Base-by-base conservation (phyloP, 2,329 filamentous ascomycete species). In the Hypoxylon sp. region DNA sequence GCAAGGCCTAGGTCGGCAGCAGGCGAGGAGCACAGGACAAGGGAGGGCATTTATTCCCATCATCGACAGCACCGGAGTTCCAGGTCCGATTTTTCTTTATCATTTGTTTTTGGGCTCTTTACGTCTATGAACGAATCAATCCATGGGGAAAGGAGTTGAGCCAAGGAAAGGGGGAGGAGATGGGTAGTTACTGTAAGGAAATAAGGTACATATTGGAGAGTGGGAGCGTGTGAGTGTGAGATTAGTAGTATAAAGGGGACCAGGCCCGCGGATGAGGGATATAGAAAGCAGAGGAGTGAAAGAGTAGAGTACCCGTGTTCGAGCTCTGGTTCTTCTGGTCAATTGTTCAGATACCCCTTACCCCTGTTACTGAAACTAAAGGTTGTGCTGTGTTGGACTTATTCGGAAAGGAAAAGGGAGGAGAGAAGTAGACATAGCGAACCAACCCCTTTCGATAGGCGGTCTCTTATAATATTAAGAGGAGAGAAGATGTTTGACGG, bases 121-220 rank as follows among this genome's bases (percentile, higher is more conserved):
- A 61, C 48, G 64, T 48, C 51, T 51, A 70, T 64, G 62, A 72
- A 71, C 33, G 62, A 71, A 68, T 64, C 67, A 73, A 27, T 46
- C 53, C 35, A 27, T n/a, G 22, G 42, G 20, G 31, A 42, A 31
- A 53, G 40, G 6, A 49, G 50, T 63, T 66, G 56, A 30, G 20
- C 7, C 5, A 20, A 27, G 27, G 46, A 10, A 14, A 31, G 3
- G 20, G 46, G 35, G 51, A 14, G 42, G 25, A 46, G 42, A 37
- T 27, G 2, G 30, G 31, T 37, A 61, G 30, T 44, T 59, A 59
- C 46, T 48, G 25, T 25, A 37, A 14, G 30, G 10, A 30, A 20
- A n/a, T 30, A 14, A 6, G 8, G 4, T 5, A 30, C n/a, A 37
- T 22, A 25, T 40, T n/a, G 30, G 6, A 44, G 30, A 33, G 42